Evolutionary conservation across 768 basidiomycete species (phyloP), one percentile per base, ranked within the genome.

Genomic region (Chalciporus piperatus): DNA sequence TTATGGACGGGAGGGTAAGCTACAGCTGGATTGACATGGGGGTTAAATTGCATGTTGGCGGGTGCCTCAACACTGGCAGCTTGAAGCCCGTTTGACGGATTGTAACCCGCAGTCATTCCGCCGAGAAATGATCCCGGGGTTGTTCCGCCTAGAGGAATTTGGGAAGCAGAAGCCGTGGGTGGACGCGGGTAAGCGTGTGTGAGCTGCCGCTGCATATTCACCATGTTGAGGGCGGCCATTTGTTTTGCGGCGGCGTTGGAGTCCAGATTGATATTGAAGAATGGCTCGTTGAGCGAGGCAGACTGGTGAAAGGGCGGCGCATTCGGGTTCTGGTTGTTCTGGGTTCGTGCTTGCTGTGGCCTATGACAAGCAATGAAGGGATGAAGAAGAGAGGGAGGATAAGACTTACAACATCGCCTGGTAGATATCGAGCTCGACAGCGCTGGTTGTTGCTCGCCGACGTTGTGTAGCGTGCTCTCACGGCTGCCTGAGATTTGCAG

Each of bases 211-310:
- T 65, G 67, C 49, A 62, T 58, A 59, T 76, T 82, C 44, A 76
- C 84, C 48, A 79, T 83, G 60, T 76, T 83, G 58, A 91, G 80
- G 10, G 85, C 85, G 27, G 87, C 85, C 81, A 90, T 87, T 72
- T 92, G 89, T 68, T 90, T 92, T 52, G 85, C 85, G 45, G 77
- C 82, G 41, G 82, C 76, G 45, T 78, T 76, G 52, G 85, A 74
- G 69, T 91, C 86, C 57, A 89, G 74, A 40, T 67, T 75, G 73
- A 89, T 74, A 40, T 67, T 75, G 73, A 81, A 80, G 48, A 73
- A 63, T 54, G 74, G 68, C 51, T 74, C 74, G 39, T 35, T 30
- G 41, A 71, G 55, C 28, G 51, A 16, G 40, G 53, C 27, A 37
- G 64, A 54, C 56, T 62, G 56, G n/a, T 60, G 16, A 45, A 60